Percentiles rank a stretch among this genome's conserved stretches.
phyloP scores from a whole-genome alignment of 257 asterid species.

The Phtheirospermum japonicum region DNA sequence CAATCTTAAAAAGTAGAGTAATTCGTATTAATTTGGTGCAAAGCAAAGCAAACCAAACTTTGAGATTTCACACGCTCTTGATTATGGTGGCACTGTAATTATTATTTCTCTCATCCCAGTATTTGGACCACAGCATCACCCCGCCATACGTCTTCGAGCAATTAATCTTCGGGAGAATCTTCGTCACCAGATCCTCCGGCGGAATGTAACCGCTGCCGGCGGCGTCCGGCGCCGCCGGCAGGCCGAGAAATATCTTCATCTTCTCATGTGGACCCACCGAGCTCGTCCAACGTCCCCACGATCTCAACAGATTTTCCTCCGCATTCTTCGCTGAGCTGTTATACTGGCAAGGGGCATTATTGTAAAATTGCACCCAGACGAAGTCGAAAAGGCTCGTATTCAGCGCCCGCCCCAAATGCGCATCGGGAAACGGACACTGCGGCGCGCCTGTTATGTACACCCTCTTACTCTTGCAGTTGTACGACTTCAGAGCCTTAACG shows the following conservation, averaged over 20 bases:
- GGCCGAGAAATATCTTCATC: slow-evolving; percentile 22
- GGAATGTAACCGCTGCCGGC: slow-evolving; percentile 78
- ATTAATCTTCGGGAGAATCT: slow-evolving; percentile 51
- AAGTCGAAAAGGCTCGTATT: neutral
- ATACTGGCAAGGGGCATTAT: neutral
- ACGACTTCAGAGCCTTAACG: slow-evolving; percentile 25
- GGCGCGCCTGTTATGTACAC: slow-evolving; percentile 33
- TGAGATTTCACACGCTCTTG: slow-evolving; percentile 7
- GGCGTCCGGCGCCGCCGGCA: slow-evolving; percentile 63
- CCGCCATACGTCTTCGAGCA: slow-evolving; percentile 62
- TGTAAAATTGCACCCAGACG: neutral
- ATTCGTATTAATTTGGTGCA: too few relatives aligned
- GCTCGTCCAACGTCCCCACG: neutral
- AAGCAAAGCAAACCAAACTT: too few relatives aligned
- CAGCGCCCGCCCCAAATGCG: neutral
- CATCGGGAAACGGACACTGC: slow-evolving; percentile 5
- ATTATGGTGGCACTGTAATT: slow-evolving; percentile 41
- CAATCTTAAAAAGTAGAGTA: too few relatives aligned
- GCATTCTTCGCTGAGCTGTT: neutral
- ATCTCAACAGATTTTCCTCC: neutral
- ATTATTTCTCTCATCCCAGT: slow-evolving; percentile 44
- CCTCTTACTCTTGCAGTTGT: slow-evolving; percentile 23
- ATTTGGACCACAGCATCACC: slow-evolving; percentile 76
- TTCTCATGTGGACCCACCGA: neutral
- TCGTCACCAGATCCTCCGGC: slow-evolving; percentile 35